phyloP scores from a whole-genome alignment of 2,329 filamentous ascomycete genomes.

The Sarocladiaceae sp. region DNA sequence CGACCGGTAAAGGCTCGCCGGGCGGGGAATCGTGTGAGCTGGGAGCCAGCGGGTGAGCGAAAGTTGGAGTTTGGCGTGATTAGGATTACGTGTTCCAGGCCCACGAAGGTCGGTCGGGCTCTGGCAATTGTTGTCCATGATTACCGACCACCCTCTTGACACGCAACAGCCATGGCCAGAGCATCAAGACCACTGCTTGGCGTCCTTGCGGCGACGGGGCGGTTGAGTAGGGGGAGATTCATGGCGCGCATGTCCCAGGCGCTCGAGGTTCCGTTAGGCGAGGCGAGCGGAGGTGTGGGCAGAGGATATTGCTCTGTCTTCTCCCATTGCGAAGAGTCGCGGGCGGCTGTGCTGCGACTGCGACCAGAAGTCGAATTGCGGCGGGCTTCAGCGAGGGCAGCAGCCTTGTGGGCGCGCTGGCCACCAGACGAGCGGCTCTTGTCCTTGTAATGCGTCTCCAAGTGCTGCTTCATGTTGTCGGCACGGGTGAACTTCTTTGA shows the following conservation, averaged over 20 bases:
- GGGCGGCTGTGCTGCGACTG: conserved; percentile 21
- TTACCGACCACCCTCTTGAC: conserved; percentile 35
- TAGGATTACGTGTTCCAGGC: conserved; percentile 7
- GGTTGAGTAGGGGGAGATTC: conserved; percentile 37
- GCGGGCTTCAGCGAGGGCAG: conserved; percentile 25
- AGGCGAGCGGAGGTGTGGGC: conserved; percentile 28
- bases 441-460: conserved; percentile 68
- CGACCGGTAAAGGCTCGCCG: background rate
- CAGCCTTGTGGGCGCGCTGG: conserved; percentile 24
- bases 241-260: conserved; percentile 43
- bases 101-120: no score
- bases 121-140: background rate
- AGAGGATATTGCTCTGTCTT: conserved; percentile 31
- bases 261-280: conserved; percentile 25
- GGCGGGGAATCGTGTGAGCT: conserved; percentile 5
- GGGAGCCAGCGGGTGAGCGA: conserved; percentile 1
- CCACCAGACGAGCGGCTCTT: conserved; percentile 41
- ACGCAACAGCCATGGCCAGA: conserved; percentile 47
- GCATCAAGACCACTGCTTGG: conserved; percentile 49
- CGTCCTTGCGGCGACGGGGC: conserved; percentile 35
- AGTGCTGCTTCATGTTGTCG: conserved; percentile 84
- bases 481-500: conserved; percentile 75
- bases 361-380: conserved; percentile 27
- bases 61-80: conserved; percentile 6
- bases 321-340: conserved; percentile 30